These are phyloP conservation scores for Coprinellus aureogranulatus DNA, from an alignment of 768 basidiomycete genomes.

Conservation along the genomic window DNA sequence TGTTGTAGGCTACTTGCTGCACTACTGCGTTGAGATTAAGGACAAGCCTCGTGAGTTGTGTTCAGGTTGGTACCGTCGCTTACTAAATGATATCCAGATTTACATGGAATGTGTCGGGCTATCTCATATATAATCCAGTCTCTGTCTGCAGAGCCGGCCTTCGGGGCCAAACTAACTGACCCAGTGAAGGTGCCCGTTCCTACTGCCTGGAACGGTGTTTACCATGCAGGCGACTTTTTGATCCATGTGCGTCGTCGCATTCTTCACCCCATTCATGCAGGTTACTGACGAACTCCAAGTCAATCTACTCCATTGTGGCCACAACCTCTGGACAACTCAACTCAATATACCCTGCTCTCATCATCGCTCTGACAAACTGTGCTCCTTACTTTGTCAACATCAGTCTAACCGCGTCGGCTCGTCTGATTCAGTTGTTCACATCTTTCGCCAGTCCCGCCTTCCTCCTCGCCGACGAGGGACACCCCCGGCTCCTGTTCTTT, in stretches of 20 bases:
- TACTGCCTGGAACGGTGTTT: conserved; percentile 70
- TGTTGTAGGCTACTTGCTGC: conserved; percentile 73
- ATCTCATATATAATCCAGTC: conserved; percentile 91
- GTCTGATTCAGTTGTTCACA: conserved; percentile 83
- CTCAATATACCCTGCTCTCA: conserved; percentile 87
- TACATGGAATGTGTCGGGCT: conserved; percentile 86
- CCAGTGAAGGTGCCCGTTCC: conserved; percentile 68
- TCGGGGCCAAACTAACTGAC: conserved; percentile 66
- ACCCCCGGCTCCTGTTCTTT: conserved; percentile 89
- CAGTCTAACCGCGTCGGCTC: conserved; percentile 75
- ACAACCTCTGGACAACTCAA: conserved; percentile 80
- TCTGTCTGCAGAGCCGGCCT: conserved; percentile 78
- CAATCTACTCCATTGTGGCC: conserved; percentile 86
- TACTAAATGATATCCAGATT: conserved; percentile 50
- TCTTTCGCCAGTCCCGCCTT: conserved; percentile 91
- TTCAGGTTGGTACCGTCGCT: conserved; percentile 1
- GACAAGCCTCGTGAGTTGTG: conserved; percentile 79
- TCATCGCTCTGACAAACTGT: conserved; percentile 85
- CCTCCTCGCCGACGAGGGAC: conserved; percentile 89
- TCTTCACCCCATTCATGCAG: background rate
- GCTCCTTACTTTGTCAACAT: conserved; percentile 85
- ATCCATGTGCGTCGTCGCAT: conserved; percentile 59
- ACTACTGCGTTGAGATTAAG: conserved; percentile 84
- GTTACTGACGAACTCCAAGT: conserved; percentile 39
- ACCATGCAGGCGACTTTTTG: conserved; percentile 82